A percentile compares a stretch with the other conserved stretches of the same genome.
phyloP scores from a whole-genome alignment of 768 basidiomycete species.

The Auricularia sp. region DNA sequence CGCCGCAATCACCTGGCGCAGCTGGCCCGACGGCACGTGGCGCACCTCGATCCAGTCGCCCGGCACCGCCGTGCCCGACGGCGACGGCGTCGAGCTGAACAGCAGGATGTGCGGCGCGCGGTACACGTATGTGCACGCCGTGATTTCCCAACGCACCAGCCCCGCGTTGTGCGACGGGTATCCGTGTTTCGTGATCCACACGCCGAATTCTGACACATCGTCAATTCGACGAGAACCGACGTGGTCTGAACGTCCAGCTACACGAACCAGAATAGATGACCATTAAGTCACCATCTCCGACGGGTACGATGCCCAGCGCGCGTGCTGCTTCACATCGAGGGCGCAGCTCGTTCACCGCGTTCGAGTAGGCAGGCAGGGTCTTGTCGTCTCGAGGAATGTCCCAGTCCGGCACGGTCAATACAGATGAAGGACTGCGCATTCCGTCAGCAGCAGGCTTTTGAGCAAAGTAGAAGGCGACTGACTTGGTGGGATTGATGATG shows the following conservation, averaged over 20 bases:
- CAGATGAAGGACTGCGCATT: conserved; percentile 1
- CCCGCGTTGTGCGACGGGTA: conserved; percentile 47
- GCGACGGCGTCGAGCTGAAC: conserved; percentile 34
- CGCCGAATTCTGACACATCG: conserved; percentile 51
- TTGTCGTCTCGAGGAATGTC: conserved; percentile 18
- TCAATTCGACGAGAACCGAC: not conserved
- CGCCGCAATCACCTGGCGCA: conserved; percentile 79
- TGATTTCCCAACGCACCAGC: conserved; percentile 73
- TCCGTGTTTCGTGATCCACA: conserved; percentile 65
- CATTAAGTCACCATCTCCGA: conserved; percentile 46
- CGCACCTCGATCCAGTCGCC: conserved; percentile 66
- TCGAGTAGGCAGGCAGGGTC: conserved; percentile 52
- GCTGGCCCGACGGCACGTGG: conserved; percentile 47
- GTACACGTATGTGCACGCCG: conserved; percentile 49
- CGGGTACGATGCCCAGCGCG: conserved; percentile 58
- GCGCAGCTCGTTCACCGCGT: conserved; percentile 45
- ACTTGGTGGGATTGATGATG: conserved; percentile 63
- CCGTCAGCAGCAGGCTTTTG: not conserved
- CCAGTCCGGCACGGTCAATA: conserved; percentile 31
- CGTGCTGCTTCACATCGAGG: conserved; percentile 44
- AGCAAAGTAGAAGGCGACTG: conserved; percentile 14
- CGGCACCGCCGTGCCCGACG: not conserved
- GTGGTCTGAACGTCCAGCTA: not conserved
- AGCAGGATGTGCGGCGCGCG: conserved; percentile 59
- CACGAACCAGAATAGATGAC: conserved; percentile 65